Conservation (phyloP, 2,329 filamentous ascomycete genomes). For the Epichloe coenophiala region DNA sequence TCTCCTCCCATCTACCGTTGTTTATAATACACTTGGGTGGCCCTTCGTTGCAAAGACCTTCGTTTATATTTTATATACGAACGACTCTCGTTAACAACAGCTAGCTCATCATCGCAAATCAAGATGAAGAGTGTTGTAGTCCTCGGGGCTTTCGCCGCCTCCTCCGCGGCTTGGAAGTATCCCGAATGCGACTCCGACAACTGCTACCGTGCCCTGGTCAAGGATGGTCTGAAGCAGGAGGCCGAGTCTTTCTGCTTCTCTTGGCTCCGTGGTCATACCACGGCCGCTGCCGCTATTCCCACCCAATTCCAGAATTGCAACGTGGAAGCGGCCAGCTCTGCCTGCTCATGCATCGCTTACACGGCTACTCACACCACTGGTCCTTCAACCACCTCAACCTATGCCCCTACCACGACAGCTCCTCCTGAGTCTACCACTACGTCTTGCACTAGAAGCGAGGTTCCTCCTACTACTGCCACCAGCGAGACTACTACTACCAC, state of each 20-base stretch:
- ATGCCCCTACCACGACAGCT: neutral
- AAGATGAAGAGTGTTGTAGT: conserved; percentile 22
- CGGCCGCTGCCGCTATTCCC: conserved; percentile 16
- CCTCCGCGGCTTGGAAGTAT: conserved; percentile 15
- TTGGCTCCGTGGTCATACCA: conserved; percentile 18
- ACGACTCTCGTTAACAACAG: conserved; percentile 12
- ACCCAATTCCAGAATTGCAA: conserved; percentile 19
- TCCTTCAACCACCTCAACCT: neutral
- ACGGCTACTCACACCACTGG: conserved; percentile 16
- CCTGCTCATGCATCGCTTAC: conserved; percentile 25
- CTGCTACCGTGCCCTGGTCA: conserved; percentile 23
- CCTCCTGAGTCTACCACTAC: too few relatives aligned
- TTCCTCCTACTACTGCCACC: too few relatives aligned
- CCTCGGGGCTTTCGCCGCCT: conserved; percentile 19
- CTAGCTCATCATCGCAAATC: neutral
- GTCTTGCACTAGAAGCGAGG: too few relatives aligned
- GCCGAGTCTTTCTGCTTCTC: conserved; percentile 19
- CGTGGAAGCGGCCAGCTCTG: conserved; percentile 15
- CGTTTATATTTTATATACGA: neutral
- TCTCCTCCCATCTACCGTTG: neutral
- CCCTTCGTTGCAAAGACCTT: conserved; percentile 4
- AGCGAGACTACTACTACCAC: neutral
- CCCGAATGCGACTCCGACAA: conserved; percentile 19
- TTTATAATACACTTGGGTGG: neutral
- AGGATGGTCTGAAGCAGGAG: conserved; percentile 17